A percentile compares a stretch with the other conserved stretches of the same genome.
phyloP scores from a whole-genome alignment of 306 rosid genomes.

The Dryas alaskensis region DNA sequence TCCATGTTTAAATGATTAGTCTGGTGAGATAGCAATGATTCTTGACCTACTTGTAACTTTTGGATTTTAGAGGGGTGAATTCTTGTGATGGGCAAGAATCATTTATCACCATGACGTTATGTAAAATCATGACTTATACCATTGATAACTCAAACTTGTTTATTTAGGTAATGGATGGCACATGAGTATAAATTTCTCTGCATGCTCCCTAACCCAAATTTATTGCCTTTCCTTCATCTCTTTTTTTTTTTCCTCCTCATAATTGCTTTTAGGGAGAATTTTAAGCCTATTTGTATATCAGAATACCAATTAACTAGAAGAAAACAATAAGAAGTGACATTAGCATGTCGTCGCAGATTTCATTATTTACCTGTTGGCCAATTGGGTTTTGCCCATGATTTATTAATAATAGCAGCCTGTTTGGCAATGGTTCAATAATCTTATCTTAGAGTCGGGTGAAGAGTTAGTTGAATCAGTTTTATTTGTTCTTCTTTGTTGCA shows the following conservation, averaged over 20 bases:
- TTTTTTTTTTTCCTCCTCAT: background rate
- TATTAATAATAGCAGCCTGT: background rate
- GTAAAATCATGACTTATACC: background rate
- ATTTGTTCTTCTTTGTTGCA: constrained; percentile 39
- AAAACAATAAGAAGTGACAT: background rate
- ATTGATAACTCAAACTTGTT: background rate
- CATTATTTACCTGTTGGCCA: background rate
- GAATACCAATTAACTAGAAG: background rate
- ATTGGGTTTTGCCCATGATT: background rate
- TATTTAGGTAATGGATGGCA: background rate
- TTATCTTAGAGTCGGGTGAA: background rate
- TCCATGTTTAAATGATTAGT: background rate
- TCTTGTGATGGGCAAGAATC: background rate
- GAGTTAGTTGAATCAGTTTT: constrained; percentile 17
- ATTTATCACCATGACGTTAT: background rate
- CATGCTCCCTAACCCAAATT: background rate
- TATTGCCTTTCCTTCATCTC: background rate
- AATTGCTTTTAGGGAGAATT: constrained; percentile 2
- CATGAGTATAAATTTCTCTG: background rate
- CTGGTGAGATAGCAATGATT: background rate
- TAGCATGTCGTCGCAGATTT: background rate
- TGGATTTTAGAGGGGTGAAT: background rate
- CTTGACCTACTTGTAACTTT: background rate
- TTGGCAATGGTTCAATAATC: constrained; percentile 17
- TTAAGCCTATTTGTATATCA: background rate